These are phyloP conservation scores for Tuctoria greenei DNA, from an alignment of 176 grass and related monocot genomes.

Conservation along the genomic window DNA sequence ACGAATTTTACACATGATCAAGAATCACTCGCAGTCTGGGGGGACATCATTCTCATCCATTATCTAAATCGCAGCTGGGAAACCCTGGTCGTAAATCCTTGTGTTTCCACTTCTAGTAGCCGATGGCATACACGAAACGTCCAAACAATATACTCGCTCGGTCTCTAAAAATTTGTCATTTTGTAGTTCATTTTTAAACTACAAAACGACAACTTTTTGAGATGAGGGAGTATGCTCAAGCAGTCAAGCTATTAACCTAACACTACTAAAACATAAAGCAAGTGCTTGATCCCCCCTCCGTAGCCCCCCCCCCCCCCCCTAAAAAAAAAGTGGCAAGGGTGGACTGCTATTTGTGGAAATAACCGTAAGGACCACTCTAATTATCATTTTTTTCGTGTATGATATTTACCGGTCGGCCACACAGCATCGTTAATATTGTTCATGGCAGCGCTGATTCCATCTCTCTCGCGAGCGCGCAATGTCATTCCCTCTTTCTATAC, in stretches of 20 bases:
- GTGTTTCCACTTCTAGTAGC: neutral
- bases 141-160: no score
- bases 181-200: no score
- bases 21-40: no score
- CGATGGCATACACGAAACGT: neutral
- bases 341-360: constrained; percentile 22
- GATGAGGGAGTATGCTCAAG: no score
- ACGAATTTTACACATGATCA: no score
- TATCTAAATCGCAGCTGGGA: neutral
- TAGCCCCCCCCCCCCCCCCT: no score
- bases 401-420: constrained; percentile 8
- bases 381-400: neutral
- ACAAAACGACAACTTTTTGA: no score
- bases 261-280: no score
- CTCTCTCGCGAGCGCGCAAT: neutral
- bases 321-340: neutral
- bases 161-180: no score
- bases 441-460: constrained; percentile 31
- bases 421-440: constrained; percentile 5
- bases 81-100: neutral
- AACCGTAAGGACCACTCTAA: neutral
- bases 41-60: no score
- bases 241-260: neutral
- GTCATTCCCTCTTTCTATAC: neutral
- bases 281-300: no score